A percentile compares a stretch with the other conserved stretches of the same genome.
Conservation (phyloP, 176 grass and related monocot species). For the Oryza longistaminata region DNA sequence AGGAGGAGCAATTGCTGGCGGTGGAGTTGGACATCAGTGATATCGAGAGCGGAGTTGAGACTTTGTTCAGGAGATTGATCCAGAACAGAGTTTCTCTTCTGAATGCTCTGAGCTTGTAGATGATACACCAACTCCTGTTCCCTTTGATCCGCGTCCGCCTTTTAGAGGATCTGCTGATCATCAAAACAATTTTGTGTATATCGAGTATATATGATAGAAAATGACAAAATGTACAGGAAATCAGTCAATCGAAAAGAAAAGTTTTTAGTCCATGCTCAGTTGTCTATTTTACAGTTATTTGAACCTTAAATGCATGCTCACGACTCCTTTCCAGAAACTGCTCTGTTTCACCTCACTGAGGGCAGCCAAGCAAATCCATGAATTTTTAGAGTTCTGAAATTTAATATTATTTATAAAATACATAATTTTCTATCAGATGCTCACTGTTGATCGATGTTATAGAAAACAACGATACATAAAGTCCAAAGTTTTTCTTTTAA, state of each 20-base stretch:
- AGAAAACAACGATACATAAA: not conserved
- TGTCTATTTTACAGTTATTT: not conserved
- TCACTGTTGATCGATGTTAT: not conserved
- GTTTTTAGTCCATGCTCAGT: not conserved
- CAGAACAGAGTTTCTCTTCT: slow-evolving; percentile 34
- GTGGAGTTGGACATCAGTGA: slow-evolving; percentile 16
- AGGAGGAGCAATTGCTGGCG: slow-evolving; percentile 12
- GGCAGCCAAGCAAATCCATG: not conserved
- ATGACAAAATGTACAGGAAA: not conserved
- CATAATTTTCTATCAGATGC: not conserved
- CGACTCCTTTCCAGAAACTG: too few relatives aligned
- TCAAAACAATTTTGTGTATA: not conserved
- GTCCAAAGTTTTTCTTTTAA: too few relatives aligned
- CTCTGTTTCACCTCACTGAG: not conserved
- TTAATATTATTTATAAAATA: not conserved
- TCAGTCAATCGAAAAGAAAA: not conserved
- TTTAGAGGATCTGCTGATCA: slow-evolving; percentile 51
- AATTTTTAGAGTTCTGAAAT: not conserved
- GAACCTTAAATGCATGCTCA: too few relatives aligned
- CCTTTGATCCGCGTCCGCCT: slow-evolving; percentile 38
- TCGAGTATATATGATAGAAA: not conserved
- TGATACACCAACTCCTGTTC: not conserved
- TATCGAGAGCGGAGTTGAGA: slow-evolving; percentile 19
- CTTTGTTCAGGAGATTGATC: slow-evolving; percentile 28
- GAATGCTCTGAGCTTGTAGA: slow-evolving; percentile 27